These are phyloP conservation scores for Solanum commersonii DNA, from an alignment of 257 asterid species.

Conservation along the genomic window DNA sequence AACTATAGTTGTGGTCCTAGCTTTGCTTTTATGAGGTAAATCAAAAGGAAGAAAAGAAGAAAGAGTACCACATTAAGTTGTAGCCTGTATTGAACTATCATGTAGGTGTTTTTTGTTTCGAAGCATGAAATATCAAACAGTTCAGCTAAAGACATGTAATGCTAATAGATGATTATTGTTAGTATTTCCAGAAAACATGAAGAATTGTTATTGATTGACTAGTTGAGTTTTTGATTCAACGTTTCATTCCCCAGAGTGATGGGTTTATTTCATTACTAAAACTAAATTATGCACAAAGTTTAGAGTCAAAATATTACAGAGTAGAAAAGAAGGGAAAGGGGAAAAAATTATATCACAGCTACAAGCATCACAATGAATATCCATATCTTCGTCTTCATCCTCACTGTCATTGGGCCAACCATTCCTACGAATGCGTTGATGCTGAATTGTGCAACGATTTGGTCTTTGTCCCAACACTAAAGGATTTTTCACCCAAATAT, in stretches of 20 bases:
- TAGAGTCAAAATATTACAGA: not conserved
- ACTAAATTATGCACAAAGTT: not conserved
- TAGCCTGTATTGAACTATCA: not conserved
- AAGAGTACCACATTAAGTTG: not conserved
- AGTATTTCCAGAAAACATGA: not conserved
- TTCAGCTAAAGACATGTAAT: not conserved
- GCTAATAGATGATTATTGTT: not conserved
- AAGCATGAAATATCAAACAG: not conserved
- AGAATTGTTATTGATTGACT: not conserved
- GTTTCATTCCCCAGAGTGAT: not conserved
- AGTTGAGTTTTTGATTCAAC: not conserved
- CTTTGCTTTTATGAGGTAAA: not conserved
- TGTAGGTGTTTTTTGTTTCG: not conserved
- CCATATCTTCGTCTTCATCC: not conserved
- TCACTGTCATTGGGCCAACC: not conserved
- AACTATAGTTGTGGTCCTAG: not conserved
- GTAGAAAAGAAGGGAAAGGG: not conserved
- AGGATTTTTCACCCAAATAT: not conserved
- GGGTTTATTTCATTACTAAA: not conserved
- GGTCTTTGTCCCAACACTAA: not conserved
- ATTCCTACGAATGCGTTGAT: not conserved
- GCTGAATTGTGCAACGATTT: not conserved
- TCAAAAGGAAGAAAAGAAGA: not conserved
- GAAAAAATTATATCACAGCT: too few relatives aligned
- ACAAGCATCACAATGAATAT: too few relatives aligned